A percentile compares a stretch with the other conserved stretches of the same genome.
Conservation (phyloP, 805 yeast genomes). For the Vanderwaltozyma yarrowii region DNA sequence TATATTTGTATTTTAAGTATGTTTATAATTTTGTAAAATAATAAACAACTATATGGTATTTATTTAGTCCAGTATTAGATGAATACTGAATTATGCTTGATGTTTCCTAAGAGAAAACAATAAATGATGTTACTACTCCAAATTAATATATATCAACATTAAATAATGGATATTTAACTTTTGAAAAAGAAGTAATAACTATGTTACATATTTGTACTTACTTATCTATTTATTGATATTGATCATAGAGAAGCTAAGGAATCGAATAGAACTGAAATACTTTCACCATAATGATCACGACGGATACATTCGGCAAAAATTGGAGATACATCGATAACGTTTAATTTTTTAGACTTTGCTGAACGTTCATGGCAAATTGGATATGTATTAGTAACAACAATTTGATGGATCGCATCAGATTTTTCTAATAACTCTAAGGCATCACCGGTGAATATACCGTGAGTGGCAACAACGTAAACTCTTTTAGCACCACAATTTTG, state of each 20-base stretch:
- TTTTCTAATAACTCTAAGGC: slow-evolving; percentile 72
- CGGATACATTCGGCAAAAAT: slow-evolving; percentile 97
- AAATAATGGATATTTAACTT: too few species aligned
- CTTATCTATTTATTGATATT: background rate
- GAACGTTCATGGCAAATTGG: slow-evolving; percentile 65
- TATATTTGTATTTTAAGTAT: background rate
- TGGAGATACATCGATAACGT: slow-evolving; percentile 85
- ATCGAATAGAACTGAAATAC: slow-evolving; percentile 86
- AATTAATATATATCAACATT: background rate
- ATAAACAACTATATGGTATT: background rate
- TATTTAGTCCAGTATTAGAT: too few species aligned
- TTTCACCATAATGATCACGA: slow-evolving; percentile 97
- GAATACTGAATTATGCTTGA: too few species aligned
- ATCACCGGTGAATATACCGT: slow-evolving; percentile 84
- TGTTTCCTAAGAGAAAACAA: too few species aligned
- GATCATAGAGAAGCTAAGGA: slow-evolving; percentile 46
- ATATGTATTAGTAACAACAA: slow-evolving; percentile 93
- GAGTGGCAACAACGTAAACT: slow-evolving; percentile 89
- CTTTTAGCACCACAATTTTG: slow-evolving; percentile 92
- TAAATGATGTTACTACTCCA: background rate
- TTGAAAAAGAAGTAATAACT: background rate
- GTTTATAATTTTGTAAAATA: background rate
- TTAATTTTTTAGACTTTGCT: slow-evolving; percentile 55
- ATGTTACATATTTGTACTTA: background rate
- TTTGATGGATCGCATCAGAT: slow-evolving; percentile 76